Conservation (phyloP, 2,329 filamentous ascomycete genomes). For the Zymoseptoria passerinii region DNA sequence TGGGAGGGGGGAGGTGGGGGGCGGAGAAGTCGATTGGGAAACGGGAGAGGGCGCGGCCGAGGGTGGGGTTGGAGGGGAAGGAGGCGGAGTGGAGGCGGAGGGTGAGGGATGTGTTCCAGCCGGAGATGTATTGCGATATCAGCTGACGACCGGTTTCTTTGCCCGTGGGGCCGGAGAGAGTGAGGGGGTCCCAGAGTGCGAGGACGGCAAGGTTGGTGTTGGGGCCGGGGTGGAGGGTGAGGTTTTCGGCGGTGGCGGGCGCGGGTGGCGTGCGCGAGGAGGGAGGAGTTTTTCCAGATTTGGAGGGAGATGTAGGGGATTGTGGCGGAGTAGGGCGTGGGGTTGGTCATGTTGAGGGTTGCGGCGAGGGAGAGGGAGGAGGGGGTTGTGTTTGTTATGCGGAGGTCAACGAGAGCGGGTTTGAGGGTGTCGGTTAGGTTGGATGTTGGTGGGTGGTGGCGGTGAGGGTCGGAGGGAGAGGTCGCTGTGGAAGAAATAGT, state of each 20-base stretch:
- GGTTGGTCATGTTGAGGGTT: constrained; percentile 77
- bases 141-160: constrained; percentile 59
- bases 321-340: constrained; percentile 72
- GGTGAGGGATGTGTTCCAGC: constrained; percentile 73
- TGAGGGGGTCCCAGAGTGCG: constrained; percentile 65
- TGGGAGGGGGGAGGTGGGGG: constrained; percentile 56
- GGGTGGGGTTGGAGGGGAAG: constrained; percentile 62
- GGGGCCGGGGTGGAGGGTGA: constrained; percentile 57
- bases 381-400: constrained; percentile 62
- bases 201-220: constrained; percentile 63
- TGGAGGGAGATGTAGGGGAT: constrained; percentile 64
- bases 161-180: constrained; percentile 53
- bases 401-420: constrained; percentile 62
- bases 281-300: constrained; percentile 53
- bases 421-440: constrained; percentile 29
- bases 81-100: constrained; percentile 62
- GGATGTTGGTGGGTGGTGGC: constrained; percentile 2
- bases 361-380: constrained; percentile 64
- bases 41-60: constrained; percentile 64
- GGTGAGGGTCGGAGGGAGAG: constrained; percentile 10
- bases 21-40: constrained; percentile 65
- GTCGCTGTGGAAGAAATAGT: constrained; percentile 10
- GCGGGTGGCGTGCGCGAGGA: constrained; percentile 73
- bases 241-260: constrained; percentile 58
- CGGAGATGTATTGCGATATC: constrained; percentile 79